Percentiles rank a stretch among this genome's conserved stretches.
Conservation (phyloP, 2,329 filamentous ascomycete genomes). For the Aureobasidium sp. region DNA sequence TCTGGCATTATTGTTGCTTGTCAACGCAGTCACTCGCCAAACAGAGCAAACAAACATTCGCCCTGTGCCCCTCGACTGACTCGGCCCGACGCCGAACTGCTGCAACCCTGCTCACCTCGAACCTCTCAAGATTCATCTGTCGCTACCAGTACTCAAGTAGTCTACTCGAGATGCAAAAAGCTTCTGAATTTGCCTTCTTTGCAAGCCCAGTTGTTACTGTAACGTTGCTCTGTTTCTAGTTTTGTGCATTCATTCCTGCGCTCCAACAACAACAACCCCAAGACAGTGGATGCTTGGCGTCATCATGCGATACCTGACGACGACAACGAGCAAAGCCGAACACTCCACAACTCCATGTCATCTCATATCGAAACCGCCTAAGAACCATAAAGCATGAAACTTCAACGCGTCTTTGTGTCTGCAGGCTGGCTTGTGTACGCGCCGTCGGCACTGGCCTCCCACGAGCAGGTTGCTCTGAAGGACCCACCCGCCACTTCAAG, state of each 20-base stretch:
- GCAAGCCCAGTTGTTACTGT: too few relatives aligned
- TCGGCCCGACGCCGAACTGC: not conserved
- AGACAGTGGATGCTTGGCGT: not conserved
- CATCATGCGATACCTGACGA: not conserved
- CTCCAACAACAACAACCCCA: not conserved
- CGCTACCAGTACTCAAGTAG: too few relatives aligned
- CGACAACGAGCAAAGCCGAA: not conserved
- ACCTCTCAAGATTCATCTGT: too few relatives aligned
- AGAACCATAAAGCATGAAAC: too few relatives aligned
- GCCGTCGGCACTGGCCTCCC: not conserved
- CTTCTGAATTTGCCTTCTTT: too few relatives aligned
- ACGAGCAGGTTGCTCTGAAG: not conserved
- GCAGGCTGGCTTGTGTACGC: not conserved
- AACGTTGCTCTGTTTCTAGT: not conserved
- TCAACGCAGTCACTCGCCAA: not conserved
- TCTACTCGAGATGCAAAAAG: too few relatives aligned
- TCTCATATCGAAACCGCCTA: too few relatives aligned
- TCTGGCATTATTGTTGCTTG: not conserved
- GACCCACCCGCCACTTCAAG: not conserved
- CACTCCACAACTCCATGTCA: not conserved
- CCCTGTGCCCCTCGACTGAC: not conserved
- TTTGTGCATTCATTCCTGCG: not conserved
- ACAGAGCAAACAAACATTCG: constrained; percentile 11
- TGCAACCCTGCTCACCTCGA: not conserved
- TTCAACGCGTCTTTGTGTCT: not conserved